These are phyloP conservation scores for Schizosaccharomyces osmophilus DNA, from an alignment of 805 yeast species.

Conservation along the genomic window DNA sequence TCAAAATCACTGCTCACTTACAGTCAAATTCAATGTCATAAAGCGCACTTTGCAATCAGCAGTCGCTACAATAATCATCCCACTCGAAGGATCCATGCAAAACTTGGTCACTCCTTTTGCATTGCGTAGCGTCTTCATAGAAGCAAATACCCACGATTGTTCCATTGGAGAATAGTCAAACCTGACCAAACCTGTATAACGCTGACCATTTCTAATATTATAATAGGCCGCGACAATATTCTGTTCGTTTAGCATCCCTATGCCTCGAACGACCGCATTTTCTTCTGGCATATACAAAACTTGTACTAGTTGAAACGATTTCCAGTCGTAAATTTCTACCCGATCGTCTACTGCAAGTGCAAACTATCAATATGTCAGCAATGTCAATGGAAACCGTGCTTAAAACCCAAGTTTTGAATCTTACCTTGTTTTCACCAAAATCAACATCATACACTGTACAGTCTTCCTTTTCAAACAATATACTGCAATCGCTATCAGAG, in stretches of 20 bases:
- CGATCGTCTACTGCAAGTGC: neutral
- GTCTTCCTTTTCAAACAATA: neutral
- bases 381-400: too few relatives aligned
- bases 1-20: neutral
- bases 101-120: neutral
- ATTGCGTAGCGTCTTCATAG: neutral
- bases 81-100: neutral
- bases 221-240: neutral
- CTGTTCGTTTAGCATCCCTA: neutral
- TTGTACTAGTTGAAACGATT: neutral
- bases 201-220: neutral
- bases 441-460: neutral
- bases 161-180: neutral
- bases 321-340: neutral
- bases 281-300: neutral
- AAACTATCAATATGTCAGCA: neutral
- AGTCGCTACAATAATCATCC: neutral
- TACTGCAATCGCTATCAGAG: neutral
- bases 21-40: neutral
- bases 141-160: neutral
- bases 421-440: neutral
- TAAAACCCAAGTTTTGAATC: neutral
- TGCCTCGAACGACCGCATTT: neutral
- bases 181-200: neutral
- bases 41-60: neutral